phyloP scores from a whole-genome alignment of 192 early-diverging fungal species.

The Podila verticillata region DNA sequence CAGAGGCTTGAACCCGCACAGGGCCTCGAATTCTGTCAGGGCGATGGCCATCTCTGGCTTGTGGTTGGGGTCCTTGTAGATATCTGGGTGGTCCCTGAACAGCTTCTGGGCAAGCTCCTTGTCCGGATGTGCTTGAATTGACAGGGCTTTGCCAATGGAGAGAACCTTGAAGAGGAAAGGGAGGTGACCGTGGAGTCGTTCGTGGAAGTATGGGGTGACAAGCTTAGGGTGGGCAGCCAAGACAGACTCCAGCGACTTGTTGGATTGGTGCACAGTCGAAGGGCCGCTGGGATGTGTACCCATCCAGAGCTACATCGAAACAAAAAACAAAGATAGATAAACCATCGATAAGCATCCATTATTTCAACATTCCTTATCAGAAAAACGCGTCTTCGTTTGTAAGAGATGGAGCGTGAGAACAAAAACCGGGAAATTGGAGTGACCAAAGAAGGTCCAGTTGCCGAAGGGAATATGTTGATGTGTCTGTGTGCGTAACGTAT shows the following conservation, averaged over 20 bases:
- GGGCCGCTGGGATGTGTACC: slow-evolving; percentile 96
- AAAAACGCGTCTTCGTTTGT: not conserved
- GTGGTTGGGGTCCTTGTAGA: slow-evolving; percentile 95
- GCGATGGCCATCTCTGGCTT: slow-evolving; percentile 99
- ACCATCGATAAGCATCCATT: not conserved
- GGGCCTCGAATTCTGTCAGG: slow-evolving; percentile 92
- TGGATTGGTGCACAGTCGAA: slow-evolving; percentile 57
- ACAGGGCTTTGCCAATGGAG: slow-evolving; percentile 88
- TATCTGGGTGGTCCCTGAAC: slow-evolving; percentile 73
- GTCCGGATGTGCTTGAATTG: slow-evolving; percentile 98
- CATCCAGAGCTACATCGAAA: slow-evolving; percentile 86
- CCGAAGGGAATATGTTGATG: too few relatives aligned
- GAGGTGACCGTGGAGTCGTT: slow-evolving; percentile 77
- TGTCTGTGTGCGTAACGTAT: too few relatives aligned
- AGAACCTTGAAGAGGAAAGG: slow-evolving; percentile 99
- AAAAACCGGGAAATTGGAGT: not conserved
- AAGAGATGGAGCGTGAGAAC: not conserved
- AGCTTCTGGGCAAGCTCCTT: slow-evolving; percentile 84
- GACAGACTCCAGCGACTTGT: slow-evolving; percentile 67
- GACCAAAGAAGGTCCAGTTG: not conserved
- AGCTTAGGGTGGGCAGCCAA: slow-evolving; percentile 64
- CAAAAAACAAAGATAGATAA: not conserved
- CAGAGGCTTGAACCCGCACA: slow-evolving; percentile 92
- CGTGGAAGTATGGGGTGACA: slow-evolving; percentile 63
- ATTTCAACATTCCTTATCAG: slow-evolving; percentile 1